A percentile compares a stretch with the other conserved stretches of the same genome.
Evolutionary conservation across 805 yeast genomes (phyloP).

Genomic region (Pichia pseudocactophila): DNA sequence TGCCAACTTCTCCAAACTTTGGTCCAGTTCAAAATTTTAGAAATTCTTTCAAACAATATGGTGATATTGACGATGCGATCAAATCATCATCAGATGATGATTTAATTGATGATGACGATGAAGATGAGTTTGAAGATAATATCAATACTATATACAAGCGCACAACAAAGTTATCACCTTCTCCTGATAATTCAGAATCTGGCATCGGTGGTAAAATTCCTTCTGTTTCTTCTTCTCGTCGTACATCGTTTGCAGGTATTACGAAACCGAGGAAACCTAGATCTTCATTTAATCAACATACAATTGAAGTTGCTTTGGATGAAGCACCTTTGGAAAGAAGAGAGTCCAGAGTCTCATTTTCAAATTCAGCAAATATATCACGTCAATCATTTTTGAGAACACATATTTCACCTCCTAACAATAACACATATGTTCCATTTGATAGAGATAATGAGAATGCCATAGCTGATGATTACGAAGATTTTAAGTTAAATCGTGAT

Average conservation of each 20-base stretch:
- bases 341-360: constrained; percentile 29
- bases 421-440: constrained; percentile 14
- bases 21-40: constrained; percentile 25
- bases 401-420: constrained; percentile 23
- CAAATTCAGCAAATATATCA: constrained; percentile 26
- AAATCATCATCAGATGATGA: constrained; percentile 34
- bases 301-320: constrained; percentile 26
- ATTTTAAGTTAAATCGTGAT: neutral
- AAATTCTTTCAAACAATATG: constrained; percentile 23
- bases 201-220: constrained; percentile 1
- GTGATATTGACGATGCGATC: constrained; percentile 30
- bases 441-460: constrained; percentile 21
- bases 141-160: constrained; percentile 1
- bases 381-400: constrained; percentile 35
- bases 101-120: constrained; percentile 22
- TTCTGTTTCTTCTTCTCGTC: constrained; percentile 18
- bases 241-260: constrained; percentile 29
- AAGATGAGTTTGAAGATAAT: constrained; percentile 13
- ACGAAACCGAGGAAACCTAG: constrained; percentile 28
- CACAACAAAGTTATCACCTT: constrained; percentile 5
- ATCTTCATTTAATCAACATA: constrained; percentile 25
- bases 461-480: constrained; percentile 12
- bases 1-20: constrained; percentile 34
- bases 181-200: constrained; percentile 1
- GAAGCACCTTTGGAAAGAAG: constrained; percentile 25